phyloP scores from a whole-genome alignment of 768 basidiomycete species.

The Galerina sulciceps region DNA sequence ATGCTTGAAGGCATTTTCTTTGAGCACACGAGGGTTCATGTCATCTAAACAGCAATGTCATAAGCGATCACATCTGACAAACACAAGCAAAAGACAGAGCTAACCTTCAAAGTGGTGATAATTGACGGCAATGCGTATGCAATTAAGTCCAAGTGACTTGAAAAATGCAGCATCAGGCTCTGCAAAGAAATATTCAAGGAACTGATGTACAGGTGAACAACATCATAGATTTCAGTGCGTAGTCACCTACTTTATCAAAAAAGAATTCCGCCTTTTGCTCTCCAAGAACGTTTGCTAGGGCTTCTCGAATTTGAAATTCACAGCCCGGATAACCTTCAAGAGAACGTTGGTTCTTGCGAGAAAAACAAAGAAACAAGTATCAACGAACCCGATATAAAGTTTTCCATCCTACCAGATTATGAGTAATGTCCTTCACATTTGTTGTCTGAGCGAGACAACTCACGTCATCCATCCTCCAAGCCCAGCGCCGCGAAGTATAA shows the following conservation, averaged over 20 bases:
- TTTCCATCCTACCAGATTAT: slow-evolving; percentile 62
- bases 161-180: slow-evolving; percentile 77
- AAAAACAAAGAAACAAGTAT: neutral
- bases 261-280: slow-evolving; percentile 72
- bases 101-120: slow-evolving; percentile 74
- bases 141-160: slow-evolving; percentile 78
- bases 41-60: slow-evolving; percentile 47
- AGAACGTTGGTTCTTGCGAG: neutral
- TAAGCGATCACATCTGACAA: neutral
- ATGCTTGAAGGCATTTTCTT: slow-evolving; percentile 78
- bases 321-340: slow-evolving; percentile 76
- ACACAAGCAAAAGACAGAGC: neutral
- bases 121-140: slow-evolving; percentile 75
- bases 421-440: neutral
- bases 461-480: slow-evolving; percentile 86
- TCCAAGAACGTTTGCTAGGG: slow-evolving; percentile 67
- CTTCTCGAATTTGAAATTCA: slow-evolving; percentile 76
- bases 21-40: slow-evolving; percentile 80
- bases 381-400: slow-evolving; percentile 65
- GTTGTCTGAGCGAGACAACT: slow-evolving; percentile 14
- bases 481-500: slow-evolving; percentile 72
- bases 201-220: slow-evolving; percentile 40
- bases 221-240: neutral
- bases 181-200: slow-evolving; percentile 81
- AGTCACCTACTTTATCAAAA: slow-evolving; percentile 70